Percentiles rank a stretch among this genome's conserved stretches.
phyloP scores from a whole-genome alignment of 129 eudicot genomes.

The sunflower (Helianthus annuus) region DNA sequence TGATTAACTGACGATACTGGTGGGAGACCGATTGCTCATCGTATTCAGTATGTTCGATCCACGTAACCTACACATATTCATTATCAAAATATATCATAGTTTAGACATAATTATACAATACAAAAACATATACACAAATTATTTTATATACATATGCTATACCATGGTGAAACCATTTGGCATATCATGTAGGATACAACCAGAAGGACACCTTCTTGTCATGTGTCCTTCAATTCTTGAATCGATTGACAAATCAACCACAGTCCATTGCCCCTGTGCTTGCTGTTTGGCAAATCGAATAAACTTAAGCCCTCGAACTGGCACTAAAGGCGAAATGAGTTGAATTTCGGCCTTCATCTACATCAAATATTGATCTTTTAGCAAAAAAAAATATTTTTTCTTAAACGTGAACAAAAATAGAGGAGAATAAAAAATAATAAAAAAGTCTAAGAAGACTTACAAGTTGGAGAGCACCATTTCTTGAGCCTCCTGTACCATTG shows the following conservation, averaged over 20 bases:
- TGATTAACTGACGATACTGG: constrained; percentile 18
- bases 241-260: constrained; percentile 70
- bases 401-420: background rate
- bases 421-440: background rate
- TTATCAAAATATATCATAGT: background rate
- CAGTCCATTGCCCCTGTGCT: constrained; percentile 61
- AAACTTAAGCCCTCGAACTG: constrained; percentile 55
- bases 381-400: background rate
- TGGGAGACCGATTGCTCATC: constrained; percentile 1
- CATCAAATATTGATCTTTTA: background rate
- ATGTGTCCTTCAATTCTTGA: constrained; percentile 31
- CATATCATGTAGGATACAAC: constrained; percentile 67
- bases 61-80: constrained; percentile 20
- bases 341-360: constrained; percentile 83
- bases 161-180: constrained; percentile 65
- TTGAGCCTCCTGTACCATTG: constrained; percentile 43
- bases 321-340: constrained; percentile 57
- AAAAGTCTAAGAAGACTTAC: constrained; percentile 33
- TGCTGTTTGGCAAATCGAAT: constrained; percentile 59
- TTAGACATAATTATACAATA: background rate
- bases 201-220: constrained; percentile 73
- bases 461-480: constrained; percentile 58
- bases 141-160: background rate
- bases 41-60: constrained; percentile 33
- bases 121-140: too few relatives aligned